Conservation (phyloP, 768 basidiomycete species). For the Leucocoprinus birnbaumii region DNA sequence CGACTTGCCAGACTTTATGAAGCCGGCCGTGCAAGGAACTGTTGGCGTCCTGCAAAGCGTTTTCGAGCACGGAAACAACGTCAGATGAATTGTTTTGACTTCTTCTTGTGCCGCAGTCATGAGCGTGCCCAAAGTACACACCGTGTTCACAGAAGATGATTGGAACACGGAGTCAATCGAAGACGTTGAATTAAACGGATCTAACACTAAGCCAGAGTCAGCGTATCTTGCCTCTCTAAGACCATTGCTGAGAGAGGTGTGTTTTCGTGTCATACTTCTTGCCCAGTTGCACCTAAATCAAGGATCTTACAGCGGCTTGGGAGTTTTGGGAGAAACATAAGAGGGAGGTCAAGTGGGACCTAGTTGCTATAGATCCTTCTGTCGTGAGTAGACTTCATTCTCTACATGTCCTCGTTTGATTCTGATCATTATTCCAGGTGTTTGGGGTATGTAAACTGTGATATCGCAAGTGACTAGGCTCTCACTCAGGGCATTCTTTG, state of each 20-base stretch:
- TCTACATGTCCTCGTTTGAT: too few species aligned
- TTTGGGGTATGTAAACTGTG: slow-evolving; percentile 25
- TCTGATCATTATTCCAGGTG: slow-evolving; percentile 17
- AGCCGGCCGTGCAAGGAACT: slow-evolving; percentile 74
- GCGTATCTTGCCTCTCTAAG: slow-evolving; percentile 66
- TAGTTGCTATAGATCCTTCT: slow-evolving; percentile 53
- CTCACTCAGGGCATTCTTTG: background rate
- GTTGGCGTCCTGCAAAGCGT: slow-evolving; percentile 57
- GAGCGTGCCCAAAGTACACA: slow-evolving; percentile 18
- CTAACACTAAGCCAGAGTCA: slow-evolving; percentile 29
- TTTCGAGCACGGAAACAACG: slow-evolving; percentile 42
- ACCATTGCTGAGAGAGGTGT: slow-evolving; percentile 60
- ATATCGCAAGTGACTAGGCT: background rate
- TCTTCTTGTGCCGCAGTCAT: slow-evolving; percentile 56
- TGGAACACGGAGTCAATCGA: slow-evolving; percentile 57
- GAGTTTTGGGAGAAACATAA: slow-evolving; percentile 42
- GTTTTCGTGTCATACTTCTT: background rate
- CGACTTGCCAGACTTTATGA: slow-evolving; percentile 48
- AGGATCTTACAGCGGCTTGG: slow-evolving; percentile 39
- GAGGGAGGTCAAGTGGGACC: slow-evolving; percentile 42
- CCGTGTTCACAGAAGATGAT: slow-evolving; percentile 44
- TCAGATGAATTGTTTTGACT: slow-evolving; percentile 71
- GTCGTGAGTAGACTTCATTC: slow-evolving; percentile 30
- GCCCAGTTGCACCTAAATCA: background rate
- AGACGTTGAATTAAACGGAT: slow-evolving; percentile 46